Percentiles rank a stretch among this genome's conserved stretches.
phyloP scores from a whole-genome alignment of 306 rosid genomes.

The Trifolium dubium region DNA sequence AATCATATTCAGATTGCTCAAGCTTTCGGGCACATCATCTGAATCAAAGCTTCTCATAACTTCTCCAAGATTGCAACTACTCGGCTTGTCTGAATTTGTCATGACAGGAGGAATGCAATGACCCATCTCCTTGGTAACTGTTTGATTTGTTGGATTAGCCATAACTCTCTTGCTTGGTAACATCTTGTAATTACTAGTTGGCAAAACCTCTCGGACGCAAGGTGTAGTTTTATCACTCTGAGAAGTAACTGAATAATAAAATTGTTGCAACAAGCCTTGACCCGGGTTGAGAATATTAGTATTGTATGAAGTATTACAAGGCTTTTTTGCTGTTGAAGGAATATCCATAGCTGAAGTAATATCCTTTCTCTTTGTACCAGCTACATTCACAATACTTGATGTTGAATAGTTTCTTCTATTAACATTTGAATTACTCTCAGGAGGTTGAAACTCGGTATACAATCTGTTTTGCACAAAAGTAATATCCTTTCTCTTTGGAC shows the following conservation, averaged over 20 bases:
- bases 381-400: neutral
- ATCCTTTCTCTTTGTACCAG: neutral
- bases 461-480: neutral
- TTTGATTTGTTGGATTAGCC: slow-evolving; percentile 74
- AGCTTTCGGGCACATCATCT: no score
- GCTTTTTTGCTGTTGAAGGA: neutral
- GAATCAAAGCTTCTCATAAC: no score
- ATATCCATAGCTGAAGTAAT: neutral
- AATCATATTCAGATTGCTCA: neutral
- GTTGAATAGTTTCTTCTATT: no score
- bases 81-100: no score
- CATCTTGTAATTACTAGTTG: slow-evolving; percentile 64
- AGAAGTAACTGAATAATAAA: no score
- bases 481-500: no score
- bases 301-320: no score
- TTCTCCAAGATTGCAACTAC: no score
- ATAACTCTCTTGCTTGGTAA: slow-evolving; percentile 87
- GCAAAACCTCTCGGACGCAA: slow-evolving; percentile 49
- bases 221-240: slow-evolving; percentile 15
- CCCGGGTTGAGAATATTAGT: no score
- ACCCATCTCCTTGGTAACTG: slow-evolving; percentile 72
- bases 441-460: neutral
- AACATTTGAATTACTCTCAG: no score
- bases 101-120: slow-evolving; percentile 65
- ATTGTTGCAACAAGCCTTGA: no score